phyloP scores from a whole-genome alignment of 1,284 basidiomycete species.

The Puccinia horiana region DNA sequence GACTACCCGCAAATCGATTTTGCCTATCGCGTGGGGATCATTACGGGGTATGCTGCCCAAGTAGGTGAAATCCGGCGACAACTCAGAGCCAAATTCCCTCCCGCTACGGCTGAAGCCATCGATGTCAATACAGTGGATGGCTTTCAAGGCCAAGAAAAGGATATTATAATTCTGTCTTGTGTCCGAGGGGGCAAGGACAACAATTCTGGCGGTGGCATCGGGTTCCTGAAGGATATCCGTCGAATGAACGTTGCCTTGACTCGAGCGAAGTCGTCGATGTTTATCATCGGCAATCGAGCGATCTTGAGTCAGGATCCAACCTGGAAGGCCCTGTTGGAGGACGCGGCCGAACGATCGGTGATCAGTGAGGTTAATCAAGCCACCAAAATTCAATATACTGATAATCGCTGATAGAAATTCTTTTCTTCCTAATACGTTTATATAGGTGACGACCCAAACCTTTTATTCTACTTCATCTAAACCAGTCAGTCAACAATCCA shows the following conservation, averaged over 20 bases:
- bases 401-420: background rate
- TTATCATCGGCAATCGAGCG: constrained; percentile 79
- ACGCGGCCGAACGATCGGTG: constrained; percentile 53
- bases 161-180: constrained; percentile 91
- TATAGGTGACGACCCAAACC: constrained; percentile 37
- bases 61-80: constrained; percentile 72
- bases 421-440: background rate
- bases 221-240: constrained; percentile 66
- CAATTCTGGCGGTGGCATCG: constrained; percentile 56
- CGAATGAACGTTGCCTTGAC: constrained; percentile 98
- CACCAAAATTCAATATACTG: background rate
- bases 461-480: constrained; percentile 29
- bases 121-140: constrained; percentile 98
- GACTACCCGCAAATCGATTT: constrained; percentile 67
- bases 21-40: constrained; percentile 79
- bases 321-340: constrained; percentile 67
- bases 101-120: constrained; percentile 70
- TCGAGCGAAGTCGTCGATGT: constrained; percentile 88
- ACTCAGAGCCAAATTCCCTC: constrained; percentile 75
- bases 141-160: constrained; percentile 97
- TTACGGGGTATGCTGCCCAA: constrained; percentile 86
- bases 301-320: constrained; percentile 61
- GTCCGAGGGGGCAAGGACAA: constrained; percentile 68
- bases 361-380: constrained; percentile 38
- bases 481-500: background rate